Base-by-base conservation (phyloP, 768 basidiomycete species). In the Pleurotus platypus region DNA sequence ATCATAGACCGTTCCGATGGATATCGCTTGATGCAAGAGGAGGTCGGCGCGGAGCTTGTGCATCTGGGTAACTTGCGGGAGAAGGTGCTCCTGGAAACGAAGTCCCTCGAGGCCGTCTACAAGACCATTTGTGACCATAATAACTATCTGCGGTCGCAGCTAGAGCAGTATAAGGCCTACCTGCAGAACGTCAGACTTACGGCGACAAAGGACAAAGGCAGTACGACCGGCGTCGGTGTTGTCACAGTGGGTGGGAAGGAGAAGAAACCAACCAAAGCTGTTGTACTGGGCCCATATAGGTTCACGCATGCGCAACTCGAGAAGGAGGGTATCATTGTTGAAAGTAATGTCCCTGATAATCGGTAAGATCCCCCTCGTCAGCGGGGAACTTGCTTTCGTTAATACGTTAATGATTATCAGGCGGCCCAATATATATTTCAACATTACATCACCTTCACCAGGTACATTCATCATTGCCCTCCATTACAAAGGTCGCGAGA, bases 91-190 rank as follows among this genome's bases (percentile, higher is more conserved):
- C 74, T 90, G 55, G 97, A 99, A 77, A 94, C 90, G 47, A 87
- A 91, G 66, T 91, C 89, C 15, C 80, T 99, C 57, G 97, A 98
- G 61, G 89, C 93, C 5, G 97, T 99, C 24, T 99, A 95, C 85
- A 97, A 98, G 83, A 99, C 96, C 16, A 99, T 99, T 63, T 89
- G 94, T 70, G 97, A 98, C 70, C 97, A 99, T 76, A 99, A 99
- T 77, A 92, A 92, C 70, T 99, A 98, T 71, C 79, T 99, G 71
- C 83, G 96, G 47, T 86, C 86, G 27, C 97, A 99, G 73, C 82
- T 99, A 61, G 97, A 99, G 72, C 95, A 98, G 77, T 99, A 99
- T 84, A 99, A 99, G 77, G 94, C 95, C 8, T 99, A 99, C 72
- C 78, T 99, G 13, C 94, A 96, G 77, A 99, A 99, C 69, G 97